Base-by-base conservation (phyloP, 2,329 filamentous ascomycete species). In the Trichoderma sp. region DNA sequence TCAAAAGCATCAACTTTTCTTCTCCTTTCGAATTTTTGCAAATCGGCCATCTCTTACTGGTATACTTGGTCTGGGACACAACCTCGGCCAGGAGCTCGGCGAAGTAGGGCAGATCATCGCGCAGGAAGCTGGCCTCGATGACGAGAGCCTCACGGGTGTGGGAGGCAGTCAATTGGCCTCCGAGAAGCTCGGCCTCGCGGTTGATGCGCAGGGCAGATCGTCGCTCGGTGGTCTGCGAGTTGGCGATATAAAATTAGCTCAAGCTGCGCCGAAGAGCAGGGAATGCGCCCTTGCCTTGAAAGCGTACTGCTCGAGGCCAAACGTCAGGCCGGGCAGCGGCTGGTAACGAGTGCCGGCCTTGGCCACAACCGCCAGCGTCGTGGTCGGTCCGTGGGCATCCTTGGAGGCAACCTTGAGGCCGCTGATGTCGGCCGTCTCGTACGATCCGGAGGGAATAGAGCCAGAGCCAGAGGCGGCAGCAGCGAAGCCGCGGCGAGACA, bases 61-160 rank as follows among this genome's bases (percentile, higher is more conserved):
- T 88, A 79, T 92, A 99, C 81, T 92, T 95, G 72, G 94, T 96
- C 80, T 91, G 83, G 68, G 90, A 88, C 74, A 95, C 85, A 73
- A 97, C 91, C 84, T 99, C 96, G 75, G 90, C 92, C 72, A 99
- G 86, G 70, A 99, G 85, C 84, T 99, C 95, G 74, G 93, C 88
- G 79, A 97, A 99, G 87, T 98, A 99, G 72, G 95, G 95, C 71
- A 99, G 88, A 78, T 99, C 93, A 77, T 95, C 89, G 77, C 92
- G 89, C 71, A 99, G 88, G 85, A 99, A 99, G 83, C 90, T 96
- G 77, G 95, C 92, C 80, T 94, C 89, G 74, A 99, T 82, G 67
- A 99, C 88, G 69, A 99, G 82, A 76, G 93, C 93, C 84, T 99
- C 95, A 76, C 94, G 90, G 73, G 92, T 93, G 82, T 97, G 93